These are phyloP conservation scores for Globisporangium splendens DNA, from an alignment of 352 stramenopile species.

Conservation along the genomic window DNA sequence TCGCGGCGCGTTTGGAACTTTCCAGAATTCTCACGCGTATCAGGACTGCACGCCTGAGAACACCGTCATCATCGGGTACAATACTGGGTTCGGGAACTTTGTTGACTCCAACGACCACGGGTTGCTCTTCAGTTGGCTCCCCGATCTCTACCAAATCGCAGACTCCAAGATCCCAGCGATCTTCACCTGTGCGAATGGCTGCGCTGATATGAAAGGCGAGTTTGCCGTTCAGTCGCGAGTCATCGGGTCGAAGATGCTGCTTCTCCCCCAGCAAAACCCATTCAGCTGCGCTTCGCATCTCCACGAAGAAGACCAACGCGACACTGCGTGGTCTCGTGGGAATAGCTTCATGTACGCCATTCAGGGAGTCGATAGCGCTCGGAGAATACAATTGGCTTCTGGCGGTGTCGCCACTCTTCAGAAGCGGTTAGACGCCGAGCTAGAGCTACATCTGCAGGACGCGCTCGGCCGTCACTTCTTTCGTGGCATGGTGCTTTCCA, in stretches of 20 bases:
- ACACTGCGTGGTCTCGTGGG: slow-evolving; percentile 60
- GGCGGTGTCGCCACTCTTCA: slow-evolving; percentile 33
- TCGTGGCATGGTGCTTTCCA: slow-evolving; percentile 57
- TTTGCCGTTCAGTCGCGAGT: slow-evolving; percentile 66
- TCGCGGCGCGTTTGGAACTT: slow-evolving; percentile 46
- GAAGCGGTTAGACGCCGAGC: slow-evolving; percentile 37
- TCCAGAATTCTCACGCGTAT: slow-evolving; percentile 30
- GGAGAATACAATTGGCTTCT: slow-evolving; percentile 15
- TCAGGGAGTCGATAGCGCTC: slow-evolving; percentile 31
- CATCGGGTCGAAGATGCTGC: slow-evolving; percentile 55
- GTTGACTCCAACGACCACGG: slow-evolving; percentile 44
- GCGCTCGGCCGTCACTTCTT: slow-evolving; percentile 53
- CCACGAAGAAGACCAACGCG: slow-evolving; percentile 60
- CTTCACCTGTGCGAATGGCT: slow-evolving; percentile 79
- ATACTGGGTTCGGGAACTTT: slow-evolving; percentile 81
- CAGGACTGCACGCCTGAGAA: slow-evolving; percentile 32
- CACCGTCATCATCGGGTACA: slow-evolving; percentile 62
- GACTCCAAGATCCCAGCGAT: slow-evolving; percentile 49
- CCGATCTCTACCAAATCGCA: slow-evolving; percentile 53
- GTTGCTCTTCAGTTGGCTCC: slow-evolving; percentile 71
- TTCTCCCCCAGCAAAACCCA: slow-evolving; percentile 66
- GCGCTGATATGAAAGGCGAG: slow-evolving; percentile 76
- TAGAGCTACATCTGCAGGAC: slow-evolving; percentile 56
- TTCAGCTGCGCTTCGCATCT: slow-evolving; percentile 72
- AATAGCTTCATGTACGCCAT: slow-evolving; percentile 74